Base-by-base conservation (phyloP, 495 filamentous ascomycete genomes). In the Neurospora tetraspora region DNA sequence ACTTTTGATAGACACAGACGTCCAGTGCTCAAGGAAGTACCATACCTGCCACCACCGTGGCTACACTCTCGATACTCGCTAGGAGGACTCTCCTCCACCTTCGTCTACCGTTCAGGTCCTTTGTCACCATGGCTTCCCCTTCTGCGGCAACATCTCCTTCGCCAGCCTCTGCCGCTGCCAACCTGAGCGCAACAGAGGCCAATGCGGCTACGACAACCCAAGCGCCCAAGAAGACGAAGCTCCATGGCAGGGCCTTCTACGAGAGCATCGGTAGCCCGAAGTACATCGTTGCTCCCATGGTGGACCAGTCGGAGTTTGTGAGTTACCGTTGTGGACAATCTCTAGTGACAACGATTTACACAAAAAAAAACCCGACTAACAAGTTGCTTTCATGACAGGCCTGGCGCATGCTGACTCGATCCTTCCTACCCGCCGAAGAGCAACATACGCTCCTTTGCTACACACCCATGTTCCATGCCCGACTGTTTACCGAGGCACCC, bases 281-380 rank as follows among this genome's bases (percentile, higher is more conserved):
- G 78, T 90, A 92, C 74, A 88, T 98, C 47, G 87, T 99, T 37
- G 96, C 96, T 40, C 96, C 96, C 39, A 99, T 99, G 96, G 96
- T 99, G 27, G 96, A 98, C 75, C 92, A 97, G 78, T 97, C 94
- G 5, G 96, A 99, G 84, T 97, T 97, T 83, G 95, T 97, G 85
- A 73, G 91, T 84, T 38, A 37, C 36, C 31, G 36, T 45, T 43
- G 1, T 27, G 34, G 40, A n/a, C 20, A 18, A 72, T 68, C 3
- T 68, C 34, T 42, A 42, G 74, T 81, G 59, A 80, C 72, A 6
- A 10, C 71, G 70, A 10, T 70, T 20, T 14, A 61, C 18, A 39
- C 14, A 36, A 72, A 61, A 10, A 70, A 59, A 2, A 11, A 27
- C 27, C 27, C 27, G 14, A 61, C 53, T 61, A 61, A 61, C 53